Evolutionary conservation across 2,329 filamentous ascomycete species (phyloP), one percentile per base, ranked within the genome.

Genomic region (Hirsutella thompsonii): DNA sequence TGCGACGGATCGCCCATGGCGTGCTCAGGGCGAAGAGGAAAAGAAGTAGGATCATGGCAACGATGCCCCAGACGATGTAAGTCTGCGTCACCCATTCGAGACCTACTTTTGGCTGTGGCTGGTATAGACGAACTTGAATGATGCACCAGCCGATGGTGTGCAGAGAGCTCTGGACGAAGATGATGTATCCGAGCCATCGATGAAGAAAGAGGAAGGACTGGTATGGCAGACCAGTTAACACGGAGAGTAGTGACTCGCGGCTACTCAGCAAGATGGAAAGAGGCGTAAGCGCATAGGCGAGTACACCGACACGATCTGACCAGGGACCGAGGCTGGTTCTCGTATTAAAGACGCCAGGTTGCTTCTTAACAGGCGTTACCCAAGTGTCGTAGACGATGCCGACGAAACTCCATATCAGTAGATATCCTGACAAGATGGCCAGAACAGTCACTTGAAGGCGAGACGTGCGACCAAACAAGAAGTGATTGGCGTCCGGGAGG

Each of bases 151-250:
- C 72, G 20, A 88, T 69, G 1, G 82, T 86, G 55, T 89, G 83
- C 2, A 88, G 57, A 9, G 68, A 60, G 3, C 75, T 72, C 54
- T 88, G 83, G 0, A 75, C 55, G 41, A 84, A 73, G 47, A 89
- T 85, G 51, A 88, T 68, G 46, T 81, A 81, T 6, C 83, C 83
- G 0, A 80, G 63, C 83, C 83, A 88, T 26, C 81, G 77, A 56
- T 87, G 83, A 18, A 88, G 62, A 53, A 88, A 88, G 58, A 83
- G 80, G 68, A 88, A 86, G 51, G 73, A 76, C 49, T 87, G 82
- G 52, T 86, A 85, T 0, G 83, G 81, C 1, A 88, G 67, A 1
- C 83, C 83, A 0, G 82, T 88, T 38, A 85, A 57, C 13, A 83
- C 55, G 1, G 77, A 82, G 4, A 88, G 68, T 2, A 87, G 63